These are phyloP conservation scores for Yamadazyma phyllophila DNA, from an alignment of 805 yeast species.

Conservation along the genomic window DNA sequence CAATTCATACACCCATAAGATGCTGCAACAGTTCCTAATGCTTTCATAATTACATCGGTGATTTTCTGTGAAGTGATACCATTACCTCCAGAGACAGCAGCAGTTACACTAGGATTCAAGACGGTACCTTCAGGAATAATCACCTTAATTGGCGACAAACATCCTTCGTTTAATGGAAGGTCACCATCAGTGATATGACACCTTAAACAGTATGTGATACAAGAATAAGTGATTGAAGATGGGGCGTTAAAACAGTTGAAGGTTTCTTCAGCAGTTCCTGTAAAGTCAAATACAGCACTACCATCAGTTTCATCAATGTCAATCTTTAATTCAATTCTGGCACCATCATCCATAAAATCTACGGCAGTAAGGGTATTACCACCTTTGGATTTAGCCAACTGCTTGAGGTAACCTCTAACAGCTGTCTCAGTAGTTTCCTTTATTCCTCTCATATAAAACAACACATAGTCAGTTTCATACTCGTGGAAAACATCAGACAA, in stretches of 20 bases:
- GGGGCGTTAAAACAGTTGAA: conserved; percentile 21
- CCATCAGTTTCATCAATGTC: conserved; percentile 18
- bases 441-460: conserved; percentile 77
- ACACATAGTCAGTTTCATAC: conserved; percentile 58
- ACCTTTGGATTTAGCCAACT: conserved; percentile 38
- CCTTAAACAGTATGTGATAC: conserved; percentile 19
- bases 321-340: conserved; percentile 15
- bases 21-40: conserved; percentile 19
- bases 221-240: conserved; percentile 15
- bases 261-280: conserved; percentile 23
- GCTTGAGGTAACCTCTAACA: conserved; percentile 43
- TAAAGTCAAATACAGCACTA: conserved; percentile 23
- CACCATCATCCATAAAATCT: conserved; percentile 18
- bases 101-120: conserved; percentile 15
- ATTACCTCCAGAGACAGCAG: conserved; percentile 18
- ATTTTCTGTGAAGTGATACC: conserved; percentile 19
- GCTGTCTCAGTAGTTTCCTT: conserved; percentile 74
- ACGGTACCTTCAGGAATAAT: conserved; percentile 16
- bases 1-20: conserved; percentile 21
- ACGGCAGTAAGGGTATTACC: conserved; percentile 22
- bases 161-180: conserved; percentile 21
- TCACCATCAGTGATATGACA: conserved; percentile 19
- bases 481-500: conserved; percentile 58
- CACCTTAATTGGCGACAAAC: conserved; percentile 13
- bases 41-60: conserved; percentile 21